A percentile compares a stretch with the other conserved stretches of the same genome.
These are phyloP conservation scores for Thelephora aurantiotincta DNA, from an alignment of 768 basidiomycete species.

Conservation along the genomic window DNA sequence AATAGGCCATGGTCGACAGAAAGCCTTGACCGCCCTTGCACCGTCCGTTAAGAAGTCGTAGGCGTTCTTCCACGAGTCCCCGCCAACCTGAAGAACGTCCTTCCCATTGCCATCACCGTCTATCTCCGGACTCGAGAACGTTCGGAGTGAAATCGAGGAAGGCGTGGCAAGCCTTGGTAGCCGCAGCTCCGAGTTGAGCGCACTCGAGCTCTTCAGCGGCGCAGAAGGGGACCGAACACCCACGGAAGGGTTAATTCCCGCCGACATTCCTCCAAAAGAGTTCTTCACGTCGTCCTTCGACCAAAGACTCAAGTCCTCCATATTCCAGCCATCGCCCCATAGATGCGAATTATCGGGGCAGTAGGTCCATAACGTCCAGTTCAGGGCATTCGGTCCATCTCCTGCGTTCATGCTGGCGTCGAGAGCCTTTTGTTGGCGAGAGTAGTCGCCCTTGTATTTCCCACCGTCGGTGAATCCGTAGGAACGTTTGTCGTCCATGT, in stretches of 20 bases:
- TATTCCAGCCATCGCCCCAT: slow-evolving; percentile 96
- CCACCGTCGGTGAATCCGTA: slow-evolving; percentile 70
- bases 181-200: slow-evolving; percentile 25
- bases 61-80: slow-evolving; percentile 26
- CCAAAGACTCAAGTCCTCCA: slow-evolving; percentile 90
- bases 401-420: slow-evolving; percentile 71
- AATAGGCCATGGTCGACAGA: slow-evolving; percentile 71
- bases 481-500: slow-evolving; percentile 78
- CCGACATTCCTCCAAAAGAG: no score
- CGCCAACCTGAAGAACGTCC: slow-evolving; percentile 9
- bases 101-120: slow-evolving; percentile 10
- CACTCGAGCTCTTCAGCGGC: slow-evolving; percentile 14
- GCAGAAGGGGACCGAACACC: no score
- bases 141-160: slow-evolving; percentile 24
- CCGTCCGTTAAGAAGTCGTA: slow-evolving; percentile 76
- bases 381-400: slow-evolving; percentile 65
- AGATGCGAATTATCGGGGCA: slow-evolving; percentile 68
- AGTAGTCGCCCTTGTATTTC: slow-evolving; percentile 62
- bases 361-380: slow-evolving; percentile 84
- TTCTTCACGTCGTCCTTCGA: slow-evolving; percentile 50
- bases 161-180: slow-evolving; percentile 17
- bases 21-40: slow-evolving; percentile 72
- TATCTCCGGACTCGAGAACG: slow-evolving; percentile 11
- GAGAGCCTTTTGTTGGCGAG: slow-evolving; percentile 66
- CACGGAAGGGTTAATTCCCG: slow-evolving; percentile 11